Evolutionary conservation across 805 yeast species (phyloP).

Genomic region (Candida boleticola): DNA sequence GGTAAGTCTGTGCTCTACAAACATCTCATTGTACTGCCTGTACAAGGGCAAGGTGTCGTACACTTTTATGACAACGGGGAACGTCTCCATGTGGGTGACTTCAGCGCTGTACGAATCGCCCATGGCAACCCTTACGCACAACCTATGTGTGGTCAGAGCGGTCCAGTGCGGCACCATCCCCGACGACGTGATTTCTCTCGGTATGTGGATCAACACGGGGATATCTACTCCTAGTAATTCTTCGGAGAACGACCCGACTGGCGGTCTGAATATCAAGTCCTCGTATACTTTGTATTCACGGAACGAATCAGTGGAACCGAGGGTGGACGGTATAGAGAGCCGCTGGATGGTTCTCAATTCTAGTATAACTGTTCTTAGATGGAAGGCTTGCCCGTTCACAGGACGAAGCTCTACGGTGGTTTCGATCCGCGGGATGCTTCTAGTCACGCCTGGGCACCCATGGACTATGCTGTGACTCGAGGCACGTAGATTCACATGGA

Average conservation of each 20-base stretch:
- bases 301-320: slow-evolving; percentile 29
- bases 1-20: slow-evolving; percentile 42
- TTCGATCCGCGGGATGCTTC: slow-evolving; percentile 57
- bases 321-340: slow-evolving; percentile 37
- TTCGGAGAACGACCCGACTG: slow-evolving; percentile 37
- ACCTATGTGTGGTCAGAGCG: slow-evolving; percentile 46
- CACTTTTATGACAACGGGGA: slow-evolving; percentile 53
- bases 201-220: slow-evolving; percentile 57
- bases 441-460: slow-evolving; percentile 71
- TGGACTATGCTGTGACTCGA: slow-evolving; percentile 51
- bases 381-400: slow-evolving; percentile 44
- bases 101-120: slow-evolving; percentile 34
- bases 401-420: slow-evolving; percentile 57
- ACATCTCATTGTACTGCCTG: slow-evolving; percentile 53
- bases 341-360: slow-evolving; percentile 51
- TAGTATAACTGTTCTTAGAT: slow-evolving; percentile 46
- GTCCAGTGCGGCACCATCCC: slow-evolving; percentile 47
- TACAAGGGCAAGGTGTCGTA: slow-evolving; percentile 58
- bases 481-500: slow-evolving; percentile 40
- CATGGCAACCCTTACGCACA: slow-evolving; percentile 38
- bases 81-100: slow-evolving; percentile 26
- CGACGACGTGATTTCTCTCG: slow-evolving; percentile 52
- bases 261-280: slow-evolving; percentile 35
- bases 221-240: slow-evolving; percentile 54
- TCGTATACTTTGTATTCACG: slow-evolving; percentile 34